Percentiles rank a stretch among this genome's conserved stretches.
Evolutionary conservation across 768 basidiomycete species (phyloP).

Genomic region (Royoungia palumana): DNA sequence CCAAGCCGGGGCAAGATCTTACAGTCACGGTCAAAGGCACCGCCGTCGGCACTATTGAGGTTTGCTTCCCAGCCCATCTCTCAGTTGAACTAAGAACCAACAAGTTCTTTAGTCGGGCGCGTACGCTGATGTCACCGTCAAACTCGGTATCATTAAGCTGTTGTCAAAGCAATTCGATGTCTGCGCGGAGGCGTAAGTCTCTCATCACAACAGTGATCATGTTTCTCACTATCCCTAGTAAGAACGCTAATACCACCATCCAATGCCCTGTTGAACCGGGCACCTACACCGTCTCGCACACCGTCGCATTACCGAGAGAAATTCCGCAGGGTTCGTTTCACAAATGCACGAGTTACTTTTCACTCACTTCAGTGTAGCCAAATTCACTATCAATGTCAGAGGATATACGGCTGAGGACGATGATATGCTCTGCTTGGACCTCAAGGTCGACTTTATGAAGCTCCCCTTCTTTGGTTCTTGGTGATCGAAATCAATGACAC

Average conservation of each 20-base stretch:
- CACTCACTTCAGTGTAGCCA: constrained; percentile 51
- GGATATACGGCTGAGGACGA: constrained; percentile 74
- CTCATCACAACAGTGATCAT: background rate
- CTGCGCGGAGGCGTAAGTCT: constrained; percentile 89
- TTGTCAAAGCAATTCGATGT: constrained; percentile 80
- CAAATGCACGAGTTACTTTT: background rate
- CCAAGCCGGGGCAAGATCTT: constrained; percentile 79
- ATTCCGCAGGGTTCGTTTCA: constrained; percentile 68
- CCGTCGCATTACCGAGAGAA: constrained; percentile 84
- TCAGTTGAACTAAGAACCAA: constrained; percentile 7
- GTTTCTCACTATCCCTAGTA: constrained; percentile 40
- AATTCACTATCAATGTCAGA: constrained; percentile 67
- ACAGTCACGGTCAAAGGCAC: constrained; percentile 76
- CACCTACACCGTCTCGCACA: constrained; percentile 70
- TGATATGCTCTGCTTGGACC: constrained; percentile 74
- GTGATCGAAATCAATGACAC: constrained; percentile 20
- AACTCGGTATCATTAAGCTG: constrained; percentile 92
- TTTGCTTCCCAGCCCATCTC: constrained; percentile 30
- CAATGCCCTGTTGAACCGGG: constrained; percentile 84
- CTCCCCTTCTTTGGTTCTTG: constrained; percentile 23
- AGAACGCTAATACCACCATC: constrained; percentile 67
- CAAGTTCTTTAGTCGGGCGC: constrained; percentile 72
- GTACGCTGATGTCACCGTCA: constrained; percentile 85
- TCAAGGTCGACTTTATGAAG: constrained; percentile 75
- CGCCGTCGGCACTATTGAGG: constrained; percentile 62